These are phyloP conservation scores for Trichoderma hamatum DNA, from an alignment of 2,329 filamentous ascomycete species.

Conservation along the genomic window DNA sequence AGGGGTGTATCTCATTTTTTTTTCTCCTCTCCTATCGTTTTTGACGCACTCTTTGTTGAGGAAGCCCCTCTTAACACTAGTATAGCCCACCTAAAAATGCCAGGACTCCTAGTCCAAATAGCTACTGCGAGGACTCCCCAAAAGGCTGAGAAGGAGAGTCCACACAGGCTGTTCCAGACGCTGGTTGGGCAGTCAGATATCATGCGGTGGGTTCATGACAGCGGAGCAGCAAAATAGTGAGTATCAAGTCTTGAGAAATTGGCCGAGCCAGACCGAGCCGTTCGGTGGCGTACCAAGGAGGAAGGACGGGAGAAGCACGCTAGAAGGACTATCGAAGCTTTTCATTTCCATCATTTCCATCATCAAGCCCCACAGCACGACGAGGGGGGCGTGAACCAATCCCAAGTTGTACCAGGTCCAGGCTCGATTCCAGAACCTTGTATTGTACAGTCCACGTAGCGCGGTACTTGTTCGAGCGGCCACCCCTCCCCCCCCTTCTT, in stretches of 20 bases:
- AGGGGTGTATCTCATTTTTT: neutral
- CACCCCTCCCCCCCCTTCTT: conserved; percentile 10
- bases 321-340: conserved; percentile 28
- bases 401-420: neutral
- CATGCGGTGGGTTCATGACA: conserved; percentile 13
- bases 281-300: conserved; percentile 21
- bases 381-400: conserved; percentile 16
- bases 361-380: neutral
- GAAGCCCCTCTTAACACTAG: neutral
- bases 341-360: neutral
- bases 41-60: neutral
- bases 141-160: conserved; percentile 7
- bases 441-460: neutral
- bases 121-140: neutral
- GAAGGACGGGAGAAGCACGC: conserved; percentile 27
- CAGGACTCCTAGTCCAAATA: conserved; percentile 8
- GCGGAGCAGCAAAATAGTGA: conserved; percentile 21
- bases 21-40: neutral
- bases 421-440: neutral
- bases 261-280: conserved; percentile 24
- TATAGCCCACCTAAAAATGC: neutral
- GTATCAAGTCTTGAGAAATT: conserved; percentile 23
- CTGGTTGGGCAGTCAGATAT: conserved; percentile 11
- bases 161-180: conserved; percentile 1
- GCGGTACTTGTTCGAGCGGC: neutral